Base-by-base conservation (phyloP, 2,329 filamentous ascomycete genomes). In the Salinomyces thailandicus region DNA sequence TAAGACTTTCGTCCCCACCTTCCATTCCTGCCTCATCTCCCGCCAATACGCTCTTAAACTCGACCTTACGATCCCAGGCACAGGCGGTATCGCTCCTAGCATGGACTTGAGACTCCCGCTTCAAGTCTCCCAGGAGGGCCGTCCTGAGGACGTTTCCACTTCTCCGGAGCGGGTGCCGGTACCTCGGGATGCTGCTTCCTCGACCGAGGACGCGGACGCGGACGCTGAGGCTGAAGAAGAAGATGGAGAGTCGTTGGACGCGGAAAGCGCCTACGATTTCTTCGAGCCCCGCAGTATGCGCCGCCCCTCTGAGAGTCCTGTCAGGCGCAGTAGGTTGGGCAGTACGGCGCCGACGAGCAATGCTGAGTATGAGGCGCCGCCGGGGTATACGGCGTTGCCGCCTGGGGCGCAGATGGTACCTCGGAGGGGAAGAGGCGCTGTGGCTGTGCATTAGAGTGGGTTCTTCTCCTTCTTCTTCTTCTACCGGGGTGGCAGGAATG, bases 11-110 rank as follows among this genome's bases (percentile, higher is more conserved):
- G 61, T 80, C 14, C 80, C 79, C 1, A 79, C 77, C 2, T 85
- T 84, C 60, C 75, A 82, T 61, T 69, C 72, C 26, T 85, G 79
- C 54, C 68, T 83, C 36, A 62, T 76, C 30, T 75, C 73, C n/a
- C 68, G 80, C 35, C 61, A 67, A 13, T 84, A 85, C 54, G 57
- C 63, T 3, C 66, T 85, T 11, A 71, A 75, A 36, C 58, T 84
- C 38, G 62, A 65, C 11, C 57, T 84, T 15, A 66, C 69, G 3
- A 66, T 73, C 33, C 67, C 72, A 4, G n/a, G 17, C 46, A 67
- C 68, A 0, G 65, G 69, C 0, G 63, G 63, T 14, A 57, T 64
- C 31, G 56, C 62, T 35, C 58, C 56, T 37, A 47, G 54, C 33
- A 37, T 68, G 19, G 52, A 54, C 5, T 50, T 70, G 28, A 67